Conservation (phyloP, 2,329 filamentous ascomycete species). For the Plenodomus lindquistii region DNA sequence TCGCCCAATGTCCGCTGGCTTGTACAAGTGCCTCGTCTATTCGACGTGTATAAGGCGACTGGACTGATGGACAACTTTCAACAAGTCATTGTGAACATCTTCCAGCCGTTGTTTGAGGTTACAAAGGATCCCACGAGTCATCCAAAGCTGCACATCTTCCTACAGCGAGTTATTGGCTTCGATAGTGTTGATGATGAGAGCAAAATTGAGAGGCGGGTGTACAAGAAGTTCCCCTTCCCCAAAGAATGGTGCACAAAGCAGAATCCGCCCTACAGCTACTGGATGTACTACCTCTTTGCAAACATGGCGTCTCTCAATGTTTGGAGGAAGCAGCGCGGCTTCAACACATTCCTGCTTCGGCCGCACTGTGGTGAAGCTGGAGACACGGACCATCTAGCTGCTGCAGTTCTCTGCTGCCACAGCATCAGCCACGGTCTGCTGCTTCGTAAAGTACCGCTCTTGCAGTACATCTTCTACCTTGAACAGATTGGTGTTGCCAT, state of each 20-base stretch:
- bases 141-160: slow-evolving; percentile 90
- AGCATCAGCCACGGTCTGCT: slow-evolving; percentile 95
- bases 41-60: slow-evolving; percentile 91
- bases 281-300: slow-evolving; percentile 96
- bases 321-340: slow-evolving; percentile 86
- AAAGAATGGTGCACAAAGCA: slow-evolving; percentile 88
- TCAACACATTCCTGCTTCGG: slow-evolving; percentile 91
- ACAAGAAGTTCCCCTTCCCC: slow-evolving; percentile 91
- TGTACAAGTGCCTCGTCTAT: slow-evolving; percentile 91
- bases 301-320: slow-evolving; percentile 92
- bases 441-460: slow-evolving; percentile 86
- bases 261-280: slow-evolving; percentile 98
- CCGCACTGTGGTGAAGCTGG: slow-evolving; percentile 97
- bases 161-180: slow-evolving; percentile 94
- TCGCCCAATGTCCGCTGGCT: slow-evolving; percentile 98
- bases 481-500: slow-evolving; percentile 98
- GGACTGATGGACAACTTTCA: slow-evolving; percentile 88
- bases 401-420: slow-evolving; percentile 88
- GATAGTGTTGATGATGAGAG: slow-evolving; percentile 98
- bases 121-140: slow-evolving; percentile 84
- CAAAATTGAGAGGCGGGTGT: slow-evolving; percentile 92
- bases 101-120: slow-evolving; percentile 91
- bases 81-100: slow-evolving; percentile 87
- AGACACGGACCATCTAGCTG: slow-evolving; percentile 93
- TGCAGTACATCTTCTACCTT: slow-evolving; percentile 97